Evolutionary conservation across 1,284 basidiomycete genomes (phyloP).

Genomic region (Anthracocystis panici-leucophaei): DNA sequence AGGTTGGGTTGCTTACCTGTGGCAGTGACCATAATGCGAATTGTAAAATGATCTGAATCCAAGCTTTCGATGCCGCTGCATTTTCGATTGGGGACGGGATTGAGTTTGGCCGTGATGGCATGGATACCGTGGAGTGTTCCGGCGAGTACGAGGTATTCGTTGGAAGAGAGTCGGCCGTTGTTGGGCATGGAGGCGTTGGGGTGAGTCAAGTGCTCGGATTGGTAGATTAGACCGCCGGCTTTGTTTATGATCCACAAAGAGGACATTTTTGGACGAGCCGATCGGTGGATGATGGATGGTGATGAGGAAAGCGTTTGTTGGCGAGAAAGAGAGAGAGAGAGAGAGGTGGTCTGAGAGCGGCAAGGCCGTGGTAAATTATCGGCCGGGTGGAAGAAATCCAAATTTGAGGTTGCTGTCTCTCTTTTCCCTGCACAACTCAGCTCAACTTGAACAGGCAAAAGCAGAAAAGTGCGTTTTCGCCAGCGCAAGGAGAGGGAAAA

Average conservation of each 20-base stretch:
- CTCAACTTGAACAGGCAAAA: not conserved
- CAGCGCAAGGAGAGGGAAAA: too few relatives aligned
- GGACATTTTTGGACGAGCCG: slow-evolving; percentile 47
- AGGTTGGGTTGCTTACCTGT: slow-evolving; percentile 77
- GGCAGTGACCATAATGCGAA: slow-evolving; percentile 87
- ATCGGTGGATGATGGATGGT: not conserved
- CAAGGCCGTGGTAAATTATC: slow-evolving; percentile 6
- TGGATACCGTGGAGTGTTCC: slow-evolving; percentile 98
- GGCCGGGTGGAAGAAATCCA: slow-evolving; percentile 44
- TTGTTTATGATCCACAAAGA: slow-evolving; percentile 96
- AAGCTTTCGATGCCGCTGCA: slow-evolving; percentile 89
- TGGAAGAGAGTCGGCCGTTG: slow-evolving; percentile 77
- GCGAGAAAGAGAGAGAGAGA: not conserved
- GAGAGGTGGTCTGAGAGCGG: slow-evolving; percentile 8
- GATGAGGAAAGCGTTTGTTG: not conserved
- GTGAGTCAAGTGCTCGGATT: slow-evolving; percentile 78
- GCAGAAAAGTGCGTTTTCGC: slow-evolving; percentile 7
- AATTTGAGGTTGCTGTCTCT: not conserved
- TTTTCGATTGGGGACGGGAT: slow-evolving; percentile 74
- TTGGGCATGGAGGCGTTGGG: slow-evolving; percentile 47
- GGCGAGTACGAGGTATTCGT: slow-evolving; percentile 95
- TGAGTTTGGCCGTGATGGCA: slow-evolving; percentile 92
- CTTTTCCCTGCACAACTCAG: not conserved
- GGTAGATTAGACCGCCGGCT: slow-evolving; percentile 95
- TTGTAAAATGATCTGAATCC: slow-evolving; percentile 92